Percentiles rank a stretch among this genome's conserved stretches.
These are phyloP conservation scores for Trifolium dubium DNA, from an alignment of 306 rosid genomes.

Conservation along the genomic window DNA sequence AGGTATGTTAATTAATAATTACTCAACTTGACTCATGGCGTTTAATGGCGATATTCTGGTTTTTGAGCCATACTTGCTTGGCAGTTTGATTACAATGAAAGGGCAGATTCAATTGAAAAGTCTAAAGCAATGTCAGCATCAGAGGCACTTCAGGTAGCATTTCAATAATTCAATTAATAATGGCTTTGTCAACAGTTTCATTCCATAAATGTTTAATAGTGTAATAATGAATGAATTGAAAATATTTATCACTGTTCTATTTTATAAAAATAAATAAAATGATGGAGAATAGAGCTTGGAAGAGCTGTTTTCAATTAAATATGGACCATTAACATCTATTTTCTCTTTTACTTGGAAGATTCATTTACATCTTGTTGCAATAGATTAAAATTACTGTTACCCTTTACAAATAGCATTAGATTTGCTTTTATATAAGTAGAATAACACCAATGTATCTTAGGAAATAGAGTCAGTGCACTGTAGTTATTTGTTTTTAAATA, in stretches of 20 bases:
- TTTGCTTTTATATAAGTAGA: too few relatives aligned
- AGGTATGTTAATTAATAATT: constrained; percentile 58
- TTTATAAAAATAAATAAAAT: not conserved
- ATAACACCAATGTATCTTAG: too few relatives aligned
- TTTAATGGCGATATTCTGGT: constrained; percentile 41
- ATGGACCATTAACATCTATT: not conserved
- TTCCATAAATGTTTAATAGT: not conserved
- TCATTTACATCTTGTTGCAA: too few relatives aligned
- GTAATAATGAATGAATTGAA: constrained; percentile 6
- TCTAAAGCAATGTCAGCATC: constrained; percentile 68
- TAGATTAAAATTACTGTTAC: too few relatives aligned
- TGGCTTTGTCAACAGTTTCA: not conserved
- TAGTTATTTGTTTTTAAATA: too few relatives aligned
- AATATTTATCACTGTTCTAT: not conserved
- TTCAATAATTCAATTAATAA: constrained; percentile 27
- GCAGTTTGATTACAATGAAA: constrained; percentile 65
- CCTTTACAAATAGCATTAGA: too few relatives aligned
- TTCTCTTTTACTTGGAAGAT: too few relatives aligned
- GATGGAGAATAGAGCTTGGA: not conserved
- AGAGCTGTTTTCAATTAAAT: too few relatives aligned
- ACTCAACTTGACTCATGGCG: constrained; percentile 23
- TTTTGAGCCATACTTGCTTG: constrained; percentile 39
- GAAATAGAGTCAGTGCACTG: too few relatives aligned
- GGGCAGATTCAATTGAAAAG: constrained; percentile 62
- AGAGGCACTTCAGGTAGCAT: constrained; percentile 84